Conservation (phyloP, 257 asterid species). For the Ehretia macrophylla region DNA sequence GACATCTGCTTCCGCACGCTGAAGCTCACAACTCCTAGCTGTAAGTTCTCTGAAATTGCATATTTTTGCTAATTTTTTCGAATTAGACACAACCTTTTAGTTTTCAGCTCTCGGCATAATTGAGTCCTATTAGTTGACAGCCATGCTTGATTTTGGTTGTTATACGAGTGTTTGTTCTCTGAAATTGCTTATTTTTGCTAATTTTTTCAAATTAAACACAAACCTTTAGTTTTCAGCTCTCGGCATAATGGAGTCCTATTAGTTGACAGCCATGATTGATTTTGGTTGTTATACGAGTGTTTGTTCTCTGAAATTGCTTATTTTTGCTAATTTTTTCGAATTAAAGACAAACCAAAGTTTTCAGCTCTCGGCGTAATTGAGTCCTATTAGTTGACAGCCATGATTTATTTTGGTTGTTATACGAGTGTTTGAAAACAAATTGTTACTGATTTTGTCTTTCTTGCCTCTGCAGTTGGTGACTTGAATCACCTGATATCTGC, state of each 20-base stretch:
- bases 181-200: too few relatives aligned
- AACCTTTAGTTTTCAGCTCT: too few relatives aligned
- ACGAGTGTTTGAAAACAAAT: too few relatives aligned
- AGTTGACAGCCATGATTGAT: not conserved
- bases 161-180: conserved; percentile 7
- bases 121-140: not conserved
- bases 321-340: not conserved
- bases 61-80: not conserved
- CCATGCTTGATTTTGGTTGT: not conserved
- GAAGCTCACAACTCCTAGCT: conserved; percentile 47
- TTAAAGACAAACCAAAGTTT: not conserved
- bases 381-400: not conserved
- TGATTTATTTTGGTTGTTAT: not conserved
- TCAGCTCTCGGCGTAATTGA: too few relatives aligned
- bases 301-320: too few relatives aligned
- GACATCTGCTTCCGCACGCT: conserved; percentile 48
- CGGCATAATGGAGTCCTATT: too few relatives aligned
- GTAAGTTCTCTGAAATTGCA: conserved; percentile 35
- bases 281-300: not conserved
- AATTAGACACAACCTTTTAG: not conserved
- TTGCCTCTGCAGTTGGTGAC: conserved; percentile 40
- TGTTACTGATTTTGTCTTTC: conserved; percentile 2
- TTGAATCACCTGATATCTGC: conserved; percentile 47
- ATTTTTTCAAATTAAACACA: not conserved
- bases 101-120: too few relatives aligned